Conservation (phyloP, 768 basidiomycete species). For the Pholiota conissans region DNA sequence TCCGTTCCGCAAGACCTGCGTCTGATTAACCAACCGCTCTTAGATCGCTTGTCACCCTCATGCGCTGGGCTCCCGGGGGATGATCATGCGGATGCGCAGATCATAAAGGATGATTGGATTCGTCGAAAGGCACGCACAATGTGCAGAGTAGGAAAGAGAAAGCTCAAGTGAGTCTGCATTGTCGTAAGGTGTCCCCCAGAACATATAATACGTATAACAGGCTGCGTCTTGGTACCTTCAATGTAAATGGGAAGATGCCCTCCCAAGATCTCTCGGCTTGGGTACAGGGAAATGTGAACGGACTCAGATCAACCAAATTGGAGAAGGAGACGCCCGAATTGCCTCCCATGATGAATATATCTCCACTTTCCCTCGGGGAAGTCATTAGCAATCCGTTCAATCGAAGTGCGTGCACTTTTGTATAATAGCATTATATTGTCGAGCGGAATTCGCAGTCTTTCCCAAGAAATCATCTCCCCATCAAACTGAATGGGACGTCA, state of each 20-base stretch:
- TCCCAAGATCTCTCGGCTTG: slow-evolving; percentile 72
- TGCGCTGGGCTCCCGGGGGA: slow-evolving; percentile 64
- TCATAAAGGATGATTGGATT: slow-evolving; percentile 69
- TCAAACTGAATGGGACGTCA: slow-evolving; percentile 1
- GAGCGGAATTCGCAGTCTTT: background rate
- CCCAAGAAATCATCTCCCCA: slow-evolving; percentile 1
- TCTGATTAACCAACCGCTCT: slow-evolving; percentile 42
- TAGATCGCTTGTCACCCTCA: slow-evolving; percentile 56
- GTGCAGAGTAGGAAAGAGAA: slow-evolving; percentile 29
- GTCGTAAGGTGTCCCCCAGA: too few relatives aligned
- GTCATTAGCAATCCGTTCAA: slow-evolving; percentile 24
- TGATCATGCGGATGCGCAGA: slow-evolving; percentile 55
- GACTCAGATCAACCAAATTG: background rate
- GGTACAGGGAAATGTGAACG: slow-evolving; percentile 40
- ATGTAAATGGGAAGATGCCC: slow-evolving; percentile 78
- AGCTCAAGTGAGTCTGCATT: slow-evolving; percentile 28
- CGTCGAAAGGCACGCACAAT: slow-evolving; percentile 39
- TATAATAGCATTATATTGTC: background rate
- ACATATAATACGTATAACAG: slow-evolving; percentile 29
- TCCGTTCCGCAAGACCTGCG: slow-evolving; percentile 57
- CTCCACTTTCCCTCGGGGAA: slow-evolving; percentile 37
- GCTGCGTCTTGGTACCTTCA: slow-evolving; percentile 77
- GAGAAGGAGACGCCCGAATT: slow-evolving; percentile 18
- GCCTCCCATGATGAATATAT: slow-evolving; percentile 34
- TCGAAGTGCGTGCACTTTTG: slow-evolving; percentile 7